Conservation (phyloP, 2,329 filamentous ascomycete species). For the Fusarium brevicatenulatum region DNA sequence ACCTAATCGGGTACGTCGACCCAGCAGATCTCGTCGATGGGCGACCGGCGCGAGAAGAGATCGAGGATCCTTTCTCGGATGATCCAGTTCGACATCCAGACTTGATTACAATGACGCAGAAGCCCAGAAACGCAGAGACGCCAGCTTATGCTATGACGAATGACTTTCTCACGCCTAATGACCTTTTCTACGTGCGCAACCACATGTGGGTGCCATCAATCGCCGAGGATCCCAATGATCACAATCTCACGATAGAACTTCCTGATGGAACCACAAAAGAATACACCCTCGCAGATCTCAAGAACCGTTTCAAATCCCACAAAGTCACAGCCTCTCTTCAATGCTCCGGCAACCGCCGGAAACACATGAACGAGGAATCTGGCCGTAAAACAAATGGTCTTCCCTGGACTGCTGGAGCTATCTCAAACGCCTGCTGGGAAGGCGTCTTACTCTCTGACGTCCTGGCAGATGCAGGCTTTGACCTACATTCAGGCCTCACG, state of each 20-base stretch:
- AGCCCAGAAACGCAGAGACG: constrained; percentile 71
- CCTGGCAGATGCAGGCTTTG: constrained; percentile 65
- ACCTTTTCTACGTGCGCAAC: constrained; percentile 69
- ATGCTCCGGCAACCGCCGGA: constrained; percentile 69
- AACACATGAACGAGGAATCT: constrained; percentile 64
- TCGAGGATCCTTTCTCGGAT: constrained; percentile 69
- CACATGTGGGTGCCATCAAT: constrained; percentile 71
- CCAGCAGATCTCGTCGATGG: constrained; percentile 68
- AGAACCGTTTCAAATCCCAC: constrained; percentile 59
- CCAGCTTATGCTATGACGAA: constrained; percentile 59
- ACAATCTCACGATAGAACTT: constrained; percentile 65
- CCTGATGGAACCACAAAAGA: constrained; percentile 62
- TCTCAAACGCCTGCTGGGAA: constrained; percentile 69
- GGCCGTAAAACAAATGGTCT: constrained; percentile 64
- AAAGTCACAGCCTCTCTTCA: constrained; percentile 66
- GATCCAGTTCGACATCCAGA: constrained; percentile 64
- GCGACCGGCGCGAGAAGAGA: constrained; percentile 59
- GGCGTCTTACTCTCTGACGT: constrained; percentile 66
- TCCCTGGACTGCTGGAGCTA: constrained; percentile 68
- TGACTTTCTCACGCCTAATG: constrained; percentile 64
- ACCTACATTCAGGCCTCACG: constrained; percentile 50
- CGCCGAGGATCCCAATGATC: constrained; percentile 49
- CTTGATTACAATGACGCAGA: constrained; percentile 62
- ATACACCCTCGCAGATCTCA: constrained; percentile 66
- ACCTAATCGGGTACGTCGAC: constrained; percentile 70